Conservation (phyloP, 1,284 basidiomycete species). For the Naganishia liquefaciens region DNA sequence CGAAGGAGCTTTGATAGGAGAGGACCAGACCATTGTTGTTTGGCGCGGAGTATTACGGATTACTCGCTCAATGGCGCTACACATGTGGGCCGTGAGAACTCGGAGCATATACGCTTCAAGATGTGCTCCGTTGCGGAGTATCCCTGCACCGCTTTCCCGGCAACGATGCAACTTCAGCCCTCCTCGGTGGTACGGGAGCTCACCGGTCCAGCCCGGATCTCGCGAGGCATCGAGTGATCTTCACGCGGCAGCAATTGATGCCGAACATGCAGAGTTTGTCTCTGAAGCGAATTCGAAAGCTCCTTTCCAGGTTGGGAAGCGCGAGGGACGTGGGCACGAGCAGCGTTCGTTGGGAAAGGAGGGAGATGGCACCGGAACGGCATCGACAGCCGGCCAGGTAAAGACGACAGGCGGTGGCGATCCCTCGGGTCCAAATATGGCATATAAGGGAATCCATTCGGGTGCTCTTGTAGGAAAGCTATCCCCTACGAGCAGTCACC, state of each 20-base stretch:
- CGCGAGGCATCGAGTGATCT: not conserved
- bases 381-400: not conserved
- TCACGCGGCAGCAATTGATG: conserved; percentile 17
- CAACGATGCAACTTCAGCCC: too few species aligned
- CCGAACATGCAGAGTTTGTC: conserved; percentile 32
- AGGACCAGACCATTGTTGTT: too few species aligned
- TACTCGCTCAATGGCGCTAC: too few species aligned
- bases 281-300: conserved; percentile 26
- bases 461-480: conserved; percentile 58
- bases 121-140: too few species aligned
- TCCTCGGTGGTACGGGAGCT: not conserved
- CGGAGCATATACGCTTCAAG: too few species aligned
- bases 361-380: not conserved
- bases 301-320: conserved; percentile 7
- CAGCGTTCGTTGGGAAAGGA: not conserved
- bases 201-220: not conserved
- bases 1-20: too few species aligned
- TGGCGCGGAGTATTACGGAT: too few species aligned
- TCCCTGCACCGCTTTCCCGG: too few species aligned
- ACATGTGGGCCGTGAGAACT: too few species aligned
- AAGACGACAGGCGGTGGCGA: not conserved
- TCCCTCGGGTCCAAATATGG: not conserved
- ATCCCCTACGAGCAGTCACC: conserved; percentile 63
- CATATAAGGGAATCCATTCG: not conserved
- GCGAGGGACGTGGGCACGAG: not conserved